Conservation (phyloP, 1,139 yeast genomes). For the Magnusiomyces magnusii region DNA sequence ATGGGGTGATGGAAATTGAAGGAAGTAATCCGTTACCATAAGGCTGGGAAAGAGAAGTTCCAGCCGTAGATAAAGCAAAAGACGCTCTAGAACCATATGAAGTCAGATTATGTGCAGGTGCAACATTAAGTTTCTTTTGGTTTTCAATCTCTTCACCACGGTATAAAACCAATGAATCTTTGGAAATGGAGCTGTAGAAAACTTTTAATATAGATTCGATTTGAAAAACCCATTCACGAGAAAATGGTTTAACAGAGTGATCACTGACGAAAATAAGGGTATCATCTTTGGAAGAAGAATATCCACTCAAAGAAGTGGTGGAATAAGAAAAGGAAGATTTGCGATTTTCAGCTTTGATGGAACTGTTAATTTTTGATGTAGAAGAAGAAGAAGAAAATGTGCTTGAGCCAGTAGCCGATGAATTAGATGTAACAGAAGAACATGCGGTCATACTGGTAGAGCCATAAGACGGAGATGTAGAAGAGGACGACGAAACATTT, state of each 20-base stretch:
- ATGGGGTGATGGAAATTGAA: slow-evolving; percentile 15
- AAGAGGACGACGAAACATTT: background rate
- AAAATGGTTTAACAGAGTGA: slow-evolving; percentile 18
- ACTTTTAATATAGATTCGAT: slow-evolving; percentile 24
- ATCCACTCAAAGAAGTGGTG: background rate
- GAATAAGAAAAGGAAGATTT: slow-evolving; percentile 15
- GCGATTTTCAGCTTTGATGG: slow-evolving; percentile 9
- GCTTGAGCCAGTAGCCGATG: background rate
- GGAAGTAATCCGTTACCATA: slow-evolving; percentile 11
- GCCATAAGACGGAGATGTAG: background rate
- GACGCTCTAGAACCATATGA: slow-evolving; percentile 9
- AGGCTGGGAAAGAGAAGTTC: slow-evolving; percentile 7
- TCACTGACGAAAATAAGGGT: slow-evolving; percentile 22
- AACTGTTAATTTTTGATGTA: background rate
- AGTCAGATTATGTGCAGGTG: background rate
- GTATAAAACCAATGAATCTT: slow-evolving; percentile 27
- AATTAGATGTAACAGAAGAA: background rate
- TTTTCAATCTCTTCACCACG: slow-evolving; percentile 18
- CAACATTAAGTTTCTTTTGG: slow-evolving; percentile 9
- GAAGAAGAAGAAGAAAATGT: background rate
- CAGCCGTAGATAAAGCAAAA: slow-evolving; percentile 4
- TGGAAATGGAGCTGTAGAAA: slow-evolving; percentile 26
- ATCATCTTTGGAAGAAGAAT: slow-evolving; percentile 16
- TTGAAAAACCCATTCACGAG: slow-evolving; percentile 28
- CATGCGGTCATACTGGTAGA: background rate